phyloP scores from a whole-genome alignment of 2,329 filamentous ascomycete genomes.

The Parascedosporium putredinis region DNA sequence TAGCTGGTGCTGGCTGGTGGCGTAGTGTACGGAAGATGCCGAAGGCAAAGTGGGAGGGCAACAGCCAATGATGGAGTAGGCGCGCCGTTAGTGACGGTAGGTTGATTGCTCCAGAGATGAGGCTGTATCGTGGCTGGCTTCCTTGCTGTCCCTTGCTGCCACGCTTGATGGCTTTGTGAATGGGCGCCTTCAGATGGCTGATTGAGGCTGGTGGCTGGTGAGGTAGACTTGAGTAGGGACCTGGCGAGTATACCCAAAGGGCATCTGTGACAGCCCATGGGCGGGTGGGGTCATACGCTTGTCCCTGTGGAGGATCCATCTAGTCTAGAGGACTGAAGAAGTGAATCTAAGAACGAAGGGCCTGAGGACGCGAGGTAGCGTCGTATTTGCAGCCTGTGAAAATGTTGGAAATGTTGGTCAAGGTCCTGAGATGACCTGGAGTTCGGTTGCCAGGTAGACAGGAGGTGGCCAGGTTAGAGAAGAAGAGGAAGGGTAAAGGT shows the following conservation, averaged over 20 bases:
- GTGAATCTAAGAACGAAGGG: background rate
- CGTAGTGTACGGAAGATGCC: background rate
- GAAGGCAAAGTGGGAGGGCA: background rate
- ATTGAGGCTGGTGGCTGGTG: background rate
- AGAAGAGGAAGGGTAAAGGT: too few species aligned
- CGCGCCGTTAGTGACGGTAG: background rate
- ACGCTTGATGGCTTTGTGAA: background rate
- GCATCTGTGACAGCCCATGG: conserved; percentile 8
- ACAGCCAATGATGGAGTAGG: background rate
- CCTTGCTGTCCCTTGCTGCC: background rate
- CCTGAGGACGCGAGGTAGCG: too few species aligned
- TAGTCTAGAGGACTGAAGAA: background rate
- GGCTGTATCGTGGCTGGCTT: background rate
- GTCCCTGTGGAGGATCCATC: conserved; percentile 2
- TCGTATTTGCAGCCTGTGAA: too few species aligned
- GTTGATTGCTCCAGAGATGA: conserved; percentile 1
- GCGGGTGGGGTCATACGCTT: conserved; percentile 6
- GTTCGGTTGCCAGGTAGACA: too few species aligned
- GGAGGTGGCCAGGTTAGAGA: too few species aligned
- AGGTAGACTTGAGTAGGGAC: conserved; percentile 1
- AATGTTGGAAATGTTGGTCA: too few species aligned
- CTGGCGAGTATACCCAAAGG: conserved; percentile 6
- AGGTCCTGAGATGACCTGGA: too few species aligned
- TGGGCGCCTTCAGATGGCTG: background rate
- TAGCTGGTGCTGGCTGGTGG: background rate